These are phyloP conservation scores for Aspergillus sergii DNA, from an alignment of 2,329 filamentous ascomycete species.

Conservation along the genomic window DNA sequence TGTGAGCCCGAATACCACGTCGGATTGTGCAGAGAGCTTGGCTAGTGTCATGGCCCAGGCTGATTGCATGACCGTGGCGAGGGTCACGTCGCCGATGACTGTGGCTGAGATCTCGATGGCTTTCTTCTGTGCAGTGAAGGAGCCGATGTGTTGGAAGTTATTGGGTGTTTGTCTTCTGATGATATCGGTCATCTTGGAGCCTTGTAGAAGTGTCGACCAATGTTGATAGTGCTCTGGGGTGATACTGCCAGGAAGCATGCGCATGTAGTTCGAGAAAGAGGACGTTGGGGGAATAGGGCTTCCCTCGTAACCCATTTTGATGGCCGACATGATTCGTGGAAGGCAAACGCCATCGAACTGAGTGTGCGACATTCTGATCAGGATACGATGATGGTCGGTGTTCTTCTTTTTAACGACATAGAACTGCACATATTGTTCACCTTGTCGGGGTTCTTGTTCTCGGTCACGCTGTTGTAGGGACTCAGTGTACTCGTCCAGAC, in stretches of 20 bases:
- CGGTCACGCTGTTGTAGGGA: slow-evolving; percentile 60
- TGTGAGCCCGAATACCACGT: slow-evolving; percentile 68
- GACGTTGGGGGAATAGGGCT: slow-evolving; percentile 41
- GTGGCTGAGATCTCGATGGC: slow-evolving; percentile 43
- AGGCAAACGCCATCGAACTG: slow-evolving; percentile 72
- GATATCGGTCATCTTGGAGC: slow-evolving; percentile 54
- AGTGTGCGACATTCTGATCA: slow-evolving; percentile 66
- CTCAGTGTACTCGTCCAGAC: slow-evolving; percentile 55
- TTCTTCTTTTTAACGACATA: slow-evolving; percentile 52
- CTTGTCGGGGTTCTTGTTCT: slow-evolving; percentile 58
- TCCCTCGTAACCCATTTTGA: slow-evolving; percentile 57
- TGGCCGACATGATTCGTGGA: slow-evolving; percentile 62
- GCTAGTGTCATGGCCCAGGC: slow-evolving; percentile 68
- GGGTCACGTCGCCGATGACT: slow-evolving; percentile 60
- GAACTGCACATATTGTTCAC: slow-evolving; percentile 64
- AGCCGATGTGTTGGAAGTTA: slow-evolving; percentile 39
- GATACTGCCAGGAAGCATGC: slow-evolving; percentile 40
- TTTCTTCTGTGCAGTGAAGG: slow-evolving; percentile 39
- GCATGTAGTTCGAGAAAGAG: slow-evolving; percentile 53
- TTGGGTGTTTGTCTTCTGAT: slow-evolving; percentile 36
- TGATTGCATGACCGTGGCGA: slow-evolving; percentile 67
- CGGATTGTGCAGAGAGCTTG: slow-evolving; percentile 53
- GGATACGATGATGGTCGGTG: slow-evolving; percentile 51
- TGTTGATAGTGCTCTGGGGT: slow-evolving; percentile 57
- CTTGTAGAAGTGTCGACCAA: slow-evolving; percentile 62